phyloP scores from a whole-genome alignment of 2,329 filamentous ascomycete genomes.

The Stemphylium beticola region DNA sequence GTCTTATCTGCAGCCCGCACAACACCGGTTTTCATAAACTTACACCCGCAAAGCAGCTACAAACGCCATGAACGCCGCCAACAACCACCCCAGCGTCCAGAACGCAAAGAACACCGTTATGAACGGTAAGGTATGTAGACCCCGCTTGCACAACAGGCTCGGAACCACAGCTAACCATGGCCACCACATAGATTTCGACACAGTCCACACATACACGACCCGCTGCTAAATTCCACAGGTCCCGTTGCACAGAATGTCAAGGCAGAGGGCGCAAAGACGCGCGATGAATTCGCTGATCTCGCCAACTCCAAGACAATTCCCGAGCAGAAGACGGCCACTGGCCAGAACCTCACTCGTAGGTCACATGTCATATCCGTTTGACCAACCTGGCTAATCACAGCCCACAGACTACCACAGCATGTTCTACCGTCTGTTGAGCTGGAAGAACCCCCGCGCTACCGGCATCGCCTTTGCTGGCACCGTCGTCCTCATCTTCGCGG shows the following conservation, averaged over 20 bases:
- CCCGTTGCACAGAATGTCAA: slow-evolving; percentile 64
- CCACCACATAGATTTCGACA: slow-evolving; percentile 38
- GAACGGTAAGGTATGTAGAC: slow-evolving; percentile 52
- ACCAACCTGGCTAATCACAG: slow-evolving; percentile 20
- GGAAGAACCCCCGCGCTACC: slow-evolving; percentile 70
- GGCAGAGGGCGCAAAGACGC: slow-evolving; percentile 62
- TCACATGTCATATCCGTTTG: slow-evolving; percentile 5
- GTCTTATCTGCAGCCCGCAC: slow-evolving; percentile 48
- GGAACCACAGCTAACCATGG: slow-evolving; percentile 33
- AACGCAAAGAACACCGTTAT: slow-evolving; percentile 50
- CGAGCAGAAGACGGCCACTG: slow-evolving; percentile 62
- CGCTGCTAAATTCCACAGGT: slow-evolving; percentile 48
- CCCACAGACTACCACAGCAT: slow-evolving; percentile 68
- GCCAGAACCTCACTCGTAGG: slow-evolving; percentile 67
- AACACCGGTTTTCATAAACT: slow-evolving; percentile 35
- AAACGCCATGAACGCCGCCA: slow-evolving; percentile 55
- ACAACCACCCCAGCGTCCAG: slow-evolving; percentile 59
- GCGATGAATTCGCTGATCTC: slow-evolving; percentile 64
- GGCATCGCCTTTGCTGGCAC: slow-evolving; percentile 64
- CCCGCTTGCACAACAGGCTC: slow-evolving; percentile 2
- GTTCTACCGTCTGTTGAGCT: slow-evolving; percentile 70
- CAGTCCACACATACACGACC: slow-evolving; percentile 18
- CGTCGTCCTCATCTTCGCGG: slow-evolving; percentile 66
- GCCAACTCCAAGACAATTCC: slow-evolving; percentile 61
- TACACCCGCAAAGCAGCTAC: slow-evolving; percentile 54